Percentiles rank a stretch among this genome's conserved stretches.
These are phyloP conservation scores for Arthrobotrys sinensis DNA, from an alignment of 2,329 filamentous ascomycete species.

Conservation along the genomic window DNA sequence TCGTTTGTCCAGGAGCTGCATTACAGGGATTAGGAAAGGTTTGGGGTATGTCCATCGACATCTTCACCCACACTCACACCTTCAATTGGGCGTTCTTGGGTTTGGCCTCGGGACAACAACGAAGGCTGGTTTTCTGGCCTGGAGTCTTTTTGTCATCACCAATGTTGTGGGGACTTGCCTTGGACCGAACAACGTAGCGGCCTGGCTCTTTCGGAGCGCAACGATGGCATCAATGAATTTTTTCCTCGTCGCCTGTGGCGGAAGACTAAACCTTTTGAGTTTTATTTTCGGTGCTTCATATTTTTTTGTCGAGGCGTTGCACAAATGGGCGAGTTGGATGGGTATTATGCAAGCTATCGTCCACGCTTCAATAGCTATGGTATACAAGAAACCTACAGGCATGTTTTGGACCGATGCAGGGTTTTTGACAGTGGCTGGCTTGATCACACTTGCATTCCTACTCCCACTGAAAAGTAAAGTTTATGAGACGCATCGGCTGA, in stretches of 20 bases:
- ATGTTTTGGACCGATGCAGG: not conserved
- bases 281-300: not conserved
- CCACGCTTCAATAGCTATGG: not conserved
- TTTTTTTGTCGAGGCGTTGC: not conserved
- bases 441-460: not conserved
- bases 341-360: not conserved
- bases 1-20: not conserved
- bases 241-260: not conserved
- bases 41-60: not conserved
- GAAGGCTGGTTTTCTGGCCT: not conserved
- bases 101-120: not conserved
- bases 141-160: not conserved
- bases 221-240: not conserved
- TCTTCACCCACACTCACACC: not conserved
- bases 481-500: slow-evolving; percentile 5
- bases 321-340: not conserved
- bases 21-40: not conserved
- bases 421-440: not conserved
- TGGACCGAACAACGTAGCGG: not conserved
- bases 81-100: not conserved
- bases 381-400: not conserved
- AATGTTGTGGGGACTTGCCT: not conserved
- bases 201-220: not conserved
- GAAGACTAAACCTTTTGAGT: not conserved
- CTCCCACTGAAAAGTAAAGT: not conserved